Evolutionary conservation across 305 asterid genomes (phyloP).

Genomic region (Fraxinus albicans): DNA sequence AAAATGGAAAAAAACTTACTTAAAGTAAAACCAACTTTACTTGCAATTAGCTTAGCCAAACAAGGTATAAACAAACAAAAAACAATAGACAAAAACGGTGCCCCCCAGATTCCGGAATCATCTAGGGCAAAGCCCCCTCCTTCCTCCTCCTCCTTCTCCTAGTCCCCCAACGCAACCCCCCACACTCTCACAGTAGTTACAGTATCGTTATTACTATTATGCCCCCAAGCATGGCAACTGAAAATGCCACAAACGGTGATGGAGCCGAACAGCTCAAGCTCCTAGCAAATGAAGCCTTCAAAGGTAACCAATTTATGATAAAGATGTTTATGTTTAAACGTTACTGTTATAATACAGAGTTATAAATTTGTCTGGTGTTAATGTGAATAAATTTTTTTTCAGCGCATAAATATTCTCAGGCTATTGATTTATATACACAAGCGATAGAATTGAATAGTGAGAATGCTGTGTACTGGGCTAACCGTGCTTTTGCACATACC

Average conservation of each 20-base stretch:
- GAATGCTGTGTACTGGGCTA: conserved; percentile 12
- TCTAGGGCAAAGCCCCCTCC: conserved; percentile 30
- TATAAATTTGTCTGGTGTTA: background rate
- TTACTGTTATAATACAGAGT: background rate
- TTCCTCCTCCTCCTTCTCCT: background rate
- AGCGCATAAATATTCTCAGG: conserved; percentile 15
- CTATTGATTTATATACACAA: conserved; percentile 9
- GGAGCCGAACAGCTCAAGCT: conserved; percentile 76
- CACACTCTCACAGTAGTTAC: conserved; percentile 20
- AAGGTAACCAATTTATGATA: conserved; percentile 45
- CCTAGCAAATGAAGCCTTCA: conserved; percentile 90
- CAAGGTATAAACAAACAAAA: background rate
- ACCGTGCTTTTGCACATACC: conserved; percentile 31
- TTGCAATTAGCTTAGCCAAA: background rate
- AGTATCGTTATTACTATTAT: conserved; percentile 29
- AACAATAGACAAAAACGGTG: background rate
- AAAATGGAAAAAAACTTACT: too few species aligned
- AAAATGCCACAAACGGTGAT: conserved; percentile 43
- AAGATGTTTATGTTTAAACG: background rate
- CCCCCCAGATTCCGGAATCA: conserved; percentile 17
- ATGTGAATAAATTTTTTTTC: background rate
- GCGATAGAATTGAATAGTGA: conserved; percentile 44
- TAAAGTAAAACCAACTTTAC: background rate
- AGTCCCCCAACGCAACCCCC: background rate
- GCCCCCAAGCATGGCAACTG: conserved; percentile 78